Evolutionary conservation across 352 stramenopile genomes (phyloP).

Genomic region (Aphanomyces cochlioides): DNA sequence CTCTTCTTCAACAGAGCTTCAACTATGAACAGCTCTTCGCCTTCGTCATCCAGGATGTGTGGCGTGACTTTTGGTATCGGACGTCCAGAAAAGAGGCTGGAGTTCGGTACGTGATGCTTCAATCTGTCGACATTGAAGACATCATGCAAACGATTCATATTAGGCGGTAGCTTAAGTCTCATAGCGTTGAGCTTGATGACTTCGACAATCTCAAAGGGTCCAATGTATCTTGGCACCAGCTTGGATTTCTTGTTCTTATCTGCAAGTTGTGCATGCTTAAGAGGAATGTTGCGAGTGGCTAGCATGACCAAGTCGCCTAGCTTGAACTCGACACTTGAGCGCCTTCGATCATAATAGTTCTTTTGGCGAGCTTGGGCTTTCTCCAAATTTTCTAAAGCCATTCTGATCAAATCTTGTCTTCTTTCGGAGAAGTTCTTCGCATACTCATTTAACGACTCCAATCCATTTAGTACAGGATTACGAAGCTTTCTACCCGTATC

Average conservation of each 20-base stretch:
- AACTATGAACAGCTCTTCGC: conserved; percentile 11
- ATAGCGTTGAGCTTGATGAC: conserved; percentile 32
- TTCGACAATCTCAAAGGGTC: conserved; percentile 30
- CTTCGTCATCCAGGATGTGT: conserved; percentile 16
- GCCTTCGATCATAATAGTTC: conserved; percentile 11
- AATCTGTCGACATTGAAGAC: conserved; percentile 32
- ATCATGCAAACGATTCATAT: conserved; percentile 18
- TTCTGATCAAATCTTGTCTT: neutral
- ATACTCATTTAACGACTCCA: neutral
- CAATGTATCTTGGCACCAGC: conserved; percentile 25
- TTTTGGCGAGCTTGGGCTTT: conserved; percentile 15
- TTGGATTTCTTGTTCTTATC: conserved; percentile 17
- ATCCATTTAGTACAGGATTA: neutral
- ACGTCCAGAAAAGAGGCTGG: conserved; percentile 4
- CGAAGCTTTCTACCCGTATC: neutral
- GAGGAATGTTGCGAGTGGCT: conserved; percentile 26
- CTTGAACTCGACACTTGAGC: conserved; percentile 4
- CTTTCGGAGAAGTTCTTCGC: conserved; percentile 23
- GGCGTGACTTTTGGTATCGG: conserved; percentile 14
- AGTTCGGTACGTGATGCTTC: conserved; percentile 1
- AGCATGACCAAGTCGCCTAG: conserved; percentile 23
- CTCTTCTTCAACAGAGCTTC: conserved; percentile 27
- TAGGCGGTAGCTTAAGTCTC: conserved; percentile 25
- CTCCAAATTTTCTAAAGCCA: neutral
- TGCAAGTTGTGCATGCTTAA: conserved; percentile 16